A percentile compares a stretch with the other conserved stretches of the same genome.
Evolutionary conservation across 2,329 filamentous ascomycete genomes (phyloP).

Genomic region (Septoria petroselini): DNA sequence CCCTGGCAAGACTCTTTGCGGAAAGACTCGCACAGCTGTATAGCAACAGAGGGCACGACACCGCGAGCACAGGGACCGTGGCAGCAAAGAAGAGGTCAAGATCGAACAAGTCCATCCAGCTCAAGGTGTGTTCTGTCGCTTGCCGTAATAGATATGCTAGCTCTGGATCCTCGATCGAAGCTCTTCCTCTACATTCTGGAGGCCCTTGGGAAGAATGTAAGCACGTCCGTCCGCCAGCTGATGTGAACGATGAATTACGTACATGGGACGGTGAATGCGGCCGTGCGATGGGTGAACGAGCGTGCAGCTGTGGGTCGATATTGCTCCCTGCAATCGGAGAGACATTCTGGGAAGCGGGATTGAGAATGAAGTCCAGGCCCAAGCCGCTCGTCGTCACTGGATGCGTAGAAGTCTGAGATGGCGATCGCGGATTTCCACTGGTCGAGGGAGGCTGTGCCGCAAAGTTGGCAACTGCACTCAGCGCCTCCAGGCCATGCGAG

Average conservation of each 20-base stretch:
- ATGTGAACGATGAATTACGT: conserved; percentile 33
- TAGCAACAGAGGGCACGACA: conserved; percentile 48
- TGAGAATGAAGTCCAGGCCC: conserved; percentile 57
- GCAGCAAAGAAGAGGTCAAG: conserved; percentile 59
- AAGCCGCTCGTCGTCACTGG: conserved; percentile 29
- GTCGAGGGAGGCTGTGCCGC: too few relatives aligned
- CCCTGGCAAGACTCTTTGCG: conserved; percentile 58
- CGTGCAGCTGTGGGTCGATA: conserved; percentile 34
- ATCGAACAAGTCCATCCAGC: conserved; percentile 54
- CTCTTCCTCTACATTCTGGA: conserved; percentile 13
- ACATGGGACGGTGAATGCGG: conserved; percentile 29
- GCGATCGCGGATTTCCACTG: conserved; percentile 27
- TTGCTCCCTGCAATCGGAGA: conserved; percentile 35
- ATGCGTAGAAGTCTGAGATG: conserved; percentile 18
- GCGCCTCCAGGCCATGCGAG: conserved; percentile 53
- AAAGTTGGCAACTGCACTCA: conserved; percentile 47
- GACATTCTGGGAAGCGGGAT: conserved; percentile 42
- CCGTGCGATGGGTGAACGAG: conserved; percentile 22
- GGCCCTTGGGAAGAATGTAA: conserved; percentile 27
- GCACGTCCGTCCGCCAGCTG: conserved; percentile 29
- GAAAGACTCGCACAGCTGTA: conserved; percentile 60
- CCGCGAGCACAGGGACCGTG: conserved; percentile 57
- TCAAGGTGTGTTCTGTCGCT: conserved; percentile 14
- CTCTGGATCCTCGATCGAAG: conserved; percentile 33
- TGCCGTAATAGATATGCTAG: conserved; percentile 57